Conservation (phyloP, 2,329 filamentous ascomycete genomes). For the Venturia asperata region DNA sequence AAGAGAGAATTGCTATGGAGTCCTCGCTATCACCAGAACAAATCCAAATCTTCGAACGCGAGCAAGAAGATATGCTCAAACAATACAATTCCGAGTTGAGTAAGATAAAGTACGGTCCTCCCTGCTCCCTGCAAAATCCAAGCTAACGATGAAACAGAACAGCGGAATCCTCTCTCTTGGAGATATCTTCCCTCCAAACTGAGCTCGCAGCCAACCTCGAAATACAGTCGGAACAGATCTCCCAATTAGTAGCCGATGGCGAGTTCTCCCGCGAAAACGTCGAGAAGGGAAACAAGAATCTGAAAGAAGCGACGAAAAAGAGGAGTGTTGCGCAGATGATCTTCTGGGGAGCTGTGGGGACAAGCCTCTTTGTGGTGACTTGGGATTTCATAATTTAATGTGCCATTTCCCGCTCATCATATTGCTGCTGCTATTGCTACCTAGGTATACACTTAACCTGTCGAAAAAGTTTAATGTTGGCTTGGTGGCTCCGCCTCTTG, state of each 20-base stretch:
- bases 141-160: constrained; percentile 48
- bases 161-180: constrained; percentile 81
- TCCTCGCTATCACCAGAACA: constrained; percentile 69
- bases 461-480: not conserved
- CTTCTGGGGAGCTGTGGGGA: constrained; percentile 41
- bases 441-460: not conserved
- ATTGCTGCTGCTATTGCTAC: not conserved
- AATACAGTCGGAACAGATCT: constrained; percentile 81
- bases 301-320: constrained; percentile 67
- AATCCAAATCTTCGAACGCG: constrained; percentile 84
- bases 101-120: constrained; percentile 71
- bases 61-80: constrained; percentile 86
- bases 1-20: constrained; percentile 4
- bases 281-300: constrained; percentile 79
- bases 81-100: constrained; percentile 91
- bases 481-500: not conserved
- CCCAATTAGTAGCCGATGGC: constrained; percentile 79
- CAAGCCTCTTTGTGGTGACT: constrained; percentile 40
- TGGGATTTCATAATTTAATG: constrained; percentile 43
- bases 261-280: constrained; percentile 78
- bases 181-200: constrained; percentile 88
- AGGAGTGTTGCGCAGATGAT: constrained; percentile 44
- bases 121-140: not conserved
- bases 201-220: constrained; percentile 79
- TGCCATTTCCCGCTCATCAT: not conserved